Conservation (phyloP, 768 basidiomycete species). For the Gloeostereum incarnatum region DNA sequence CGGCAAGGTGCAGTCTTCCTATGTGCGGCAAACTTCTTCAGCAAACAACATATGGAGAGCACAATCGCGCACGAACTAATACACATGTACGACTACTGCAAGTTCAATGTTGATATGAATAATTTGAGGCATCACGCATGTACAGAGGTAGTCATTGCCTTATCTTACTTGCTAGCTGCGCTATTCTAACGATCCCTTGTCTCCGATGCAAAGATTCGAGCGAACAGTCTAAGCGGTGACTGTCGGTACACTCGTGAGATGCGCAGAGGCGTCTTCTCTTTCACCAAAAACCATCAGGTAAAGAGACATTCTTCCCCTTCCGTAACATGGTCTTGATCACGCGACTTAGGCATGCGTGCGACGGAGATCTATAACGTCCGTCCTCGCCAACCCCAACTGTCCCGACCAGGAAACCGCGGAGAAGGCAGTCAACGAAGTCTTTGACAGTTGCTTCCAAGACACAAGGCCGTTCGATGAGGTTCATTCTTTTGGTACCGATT, state of each 20-base stretch:
- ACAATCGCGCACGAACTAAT: slow-evolving; percentile 90
- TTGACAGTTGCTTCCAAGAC: slow-evolving; percentile 93
- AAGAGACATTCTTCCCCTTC: slow-evolving; percentile 10
- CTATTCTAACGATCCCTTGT: slow-evolving; percentile 4
- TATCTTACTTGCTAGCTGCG: not conserved
- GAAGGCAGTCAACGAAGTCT: slow-evolving; percentile 90
- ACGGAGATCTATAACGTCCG: slow-evolving; percentile 76
- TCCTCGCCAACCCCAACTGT: slow-evolving; percentile 74
- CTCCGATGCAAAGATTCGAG: slow-evolving; percentile 64
- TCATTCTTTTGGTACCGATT: too few relatives aligned
- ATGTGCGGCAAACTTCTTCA: slow-evolving; percentile 78
- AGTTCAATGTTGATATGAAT: slow-evolving; percentile 88
- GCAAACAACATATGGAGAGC: slow-evolving; percentile 84
- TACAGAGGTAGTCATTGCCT: slow-evolving; percentile 67
- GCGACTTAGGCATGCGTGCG: slow-evolving; percentile 73
- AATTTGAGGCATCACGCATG: slow-evolving; percentile 94
- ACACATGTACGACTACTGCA: slow-evolving; percentile 93
- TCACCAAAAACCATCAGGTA: slow-evolving; percentile 95
- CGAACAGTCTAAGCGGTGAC: slow-evolving; percentile 90
- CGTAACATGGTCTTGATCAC: slow-evolving; percentile 1
- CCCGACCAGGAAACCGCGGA: slow-evolving; percentile 71
- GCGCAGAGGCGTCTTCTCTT: slow-evolving; percentile 61
- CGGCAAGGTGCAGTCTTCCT: slow-evolving; percentile 73
- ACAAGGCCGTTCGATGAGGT: slow-evolving; percentile 98
- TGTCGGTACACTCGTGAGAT: slow-evolving; percentile 83